phyloP scores from a whole-genome alignment of 441 rosid genomes.

The Populus hybrid region DNA sequence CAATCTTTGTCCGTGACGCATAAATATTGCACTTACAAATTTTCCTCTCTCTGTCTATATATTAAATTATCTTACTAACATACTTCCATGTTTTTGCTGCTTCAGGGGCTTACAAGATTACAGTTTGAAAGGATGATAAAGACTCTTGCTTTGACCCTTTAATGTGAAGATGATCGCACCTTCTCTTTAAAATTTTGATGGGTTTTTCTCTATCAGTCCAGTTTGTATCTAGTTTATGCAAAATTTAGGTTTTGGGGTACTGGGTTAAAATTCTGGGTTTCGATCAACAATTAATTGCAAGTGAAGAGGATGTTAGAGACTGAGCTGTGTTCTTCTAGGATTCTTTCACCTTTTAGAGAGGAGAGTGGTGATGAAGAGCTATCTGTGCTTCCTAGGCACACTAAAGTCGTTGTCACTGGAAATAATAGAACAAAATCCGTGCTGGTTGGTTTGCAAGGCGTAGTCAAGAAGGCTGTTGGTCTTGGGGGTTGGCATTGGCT shows the following conservation, averaged over 20 bases:
- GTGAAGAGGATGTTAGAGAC: conserved; percentile 48
- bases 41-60: not conserved
- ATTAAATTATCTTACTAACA: not conserved
- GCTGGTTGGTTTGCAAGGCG: conserved; percentile 76
- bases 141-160: not conserved
- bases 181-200: not conserved
- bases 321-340: conserved; percentile 47
- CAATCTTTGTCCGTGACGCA: conserved; percentile 42
- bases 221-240: not conserved
- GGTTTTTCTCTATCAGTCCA: not conserved
- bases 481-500: conserved; percentile 96
- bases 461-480: conserved; percentile 86
- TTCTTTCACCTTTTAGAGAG: conserved; percentile 51
- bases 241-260: conserved; percentile 18
- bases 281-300: not conserved
- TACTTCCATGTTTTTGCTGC: not conserved
- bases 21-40: conserved; percentile 21
- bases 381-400: conserved; percentile 72
- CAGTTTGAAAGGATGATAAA: conserved; percentile 2
- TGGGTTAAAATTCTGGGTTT: not conserved
- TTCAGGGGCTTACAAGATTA: conserved; percentile 13
- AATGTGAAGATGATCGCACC: not conserved
- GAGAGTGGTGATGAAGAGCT: conserved; percentile 69
- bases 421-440: conserved; percentile 83
- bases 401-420: conserved; percentile 75